phyloP scores from a whole-genome alignment of 1,284 basidiomycete genomes.

The Phaffia rhodozyma region DNA sequence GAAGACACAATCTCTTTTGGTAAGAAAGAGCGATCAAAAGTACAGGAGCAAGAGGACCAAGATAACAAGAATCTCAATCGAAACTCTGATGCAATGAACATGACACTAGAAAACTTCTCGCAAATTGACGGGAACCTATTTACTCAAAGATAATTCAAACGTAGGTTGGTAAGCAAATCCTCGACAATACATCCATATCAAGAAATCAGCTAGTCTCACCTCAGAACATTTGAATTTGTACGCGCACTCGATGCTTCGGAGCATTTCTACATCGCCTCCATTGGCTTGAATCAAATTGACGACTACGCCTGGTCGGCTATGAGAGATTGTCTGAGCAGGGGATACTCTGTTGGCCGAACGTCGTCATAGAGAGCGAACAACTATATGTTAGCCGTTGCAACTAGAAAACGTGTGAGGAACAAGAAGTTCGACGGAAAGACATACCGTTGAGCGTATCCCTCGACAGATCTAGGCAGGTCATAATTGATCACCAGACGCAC shows the following conservation, averaged over 20 bases:
- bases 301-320: conserved; percentile 53
- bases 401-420: not conserved
- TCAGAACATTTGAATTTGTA: conserved; percentile 54
- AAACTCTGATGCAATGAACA: no score
- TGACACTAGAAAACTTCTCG: conserved; percentile 12
- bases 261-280: conserved; percentile 93
- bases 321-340: conserved; percentile 2
- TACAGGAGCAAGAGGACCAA: no score
- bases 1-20: not conserved
- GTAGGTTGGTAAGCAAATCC: not conserved
- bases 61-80: no score
- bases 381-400: not conserved
- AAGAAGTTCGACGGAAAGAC: conserved; percentile 20
- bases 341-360: not conserved
- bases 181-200: not conserved
- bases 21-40: no score
- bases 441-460: conserved; percentile 85
- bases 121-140: conserved; percentile 16
- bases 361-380: no score
- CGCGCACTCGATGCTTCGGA: conserved; percentile 92
- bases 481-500: conserved; percentile 87
- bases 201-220: not conserved
- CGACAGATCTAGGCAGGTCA: conserved; percentile 86
- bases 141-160: not conserved
- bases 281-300: conserved; percentile 93